phyloP scores from a whole-genome alignment of 75 land plant genomes.

The Picea sitchensis region DNA sequence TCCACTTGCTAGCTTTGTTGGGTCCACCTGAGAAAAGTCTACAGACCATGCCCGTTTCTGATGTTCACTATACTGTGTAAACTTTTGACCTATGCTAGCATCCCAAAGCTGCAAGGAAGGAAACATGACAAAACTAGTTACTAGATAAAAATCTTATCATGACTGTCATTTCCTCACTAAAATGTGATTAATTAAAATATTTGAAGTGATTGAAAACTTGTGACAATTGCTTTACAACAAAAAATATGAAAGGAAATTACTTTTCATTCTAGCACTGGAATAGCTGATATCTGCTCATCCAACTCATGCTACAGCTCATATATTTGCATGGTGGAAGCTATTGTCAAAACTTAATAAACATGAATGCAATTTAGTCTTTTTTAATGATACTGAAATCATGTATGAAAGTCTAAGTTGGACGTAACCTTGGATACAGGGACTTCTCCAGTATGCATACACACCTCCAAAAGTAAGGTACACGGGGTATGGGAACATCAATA shows the following conservation, averaged over 20 bases:
- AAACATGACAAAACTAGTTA: neutral
- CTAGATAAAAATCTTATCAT: neutral
- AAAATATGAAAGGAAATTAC: neutral
- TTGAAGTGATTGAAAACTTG: too few species aligned
- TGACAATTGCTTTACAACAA: too few species aligned
- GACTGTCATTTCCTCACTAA: neutral
- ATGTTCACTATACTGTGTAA: constrained; percentile 66
- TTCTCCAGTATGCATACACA: too few species aligned
- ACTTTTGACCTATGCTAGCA: constrained; percentile 51
- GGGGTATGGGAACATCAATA: too few species aligned
- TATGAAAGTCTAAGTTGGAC: too few species aligned
- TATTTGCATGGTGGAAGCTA: neutral
- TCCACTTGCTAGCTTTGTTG: constrained; percentile 90
- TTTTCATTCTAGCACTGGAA: neutral
- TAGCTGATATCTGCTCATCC: neutral
- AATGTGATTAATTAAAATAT: neutral
- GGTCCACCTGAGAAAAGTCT: constrained; percentile 80
- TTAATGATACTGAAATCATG: too few species aligned
- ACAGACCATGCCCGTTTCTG: constrained; percentile 90
- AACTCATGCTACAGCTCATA: neutral
- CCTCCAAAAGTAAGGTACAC: too few species aligned
- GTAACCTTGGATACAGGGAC: too few species aligned
- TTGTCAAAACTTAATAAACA: neutral
- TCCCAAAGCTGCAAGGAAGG: constrained; percentile 78
- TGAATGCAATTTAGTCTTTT: neutral